phyloP scores from a whole-genome alignment of 1,284 basidiomycete species.

The Microbotryum lychnidis-dioicae region DNA sequence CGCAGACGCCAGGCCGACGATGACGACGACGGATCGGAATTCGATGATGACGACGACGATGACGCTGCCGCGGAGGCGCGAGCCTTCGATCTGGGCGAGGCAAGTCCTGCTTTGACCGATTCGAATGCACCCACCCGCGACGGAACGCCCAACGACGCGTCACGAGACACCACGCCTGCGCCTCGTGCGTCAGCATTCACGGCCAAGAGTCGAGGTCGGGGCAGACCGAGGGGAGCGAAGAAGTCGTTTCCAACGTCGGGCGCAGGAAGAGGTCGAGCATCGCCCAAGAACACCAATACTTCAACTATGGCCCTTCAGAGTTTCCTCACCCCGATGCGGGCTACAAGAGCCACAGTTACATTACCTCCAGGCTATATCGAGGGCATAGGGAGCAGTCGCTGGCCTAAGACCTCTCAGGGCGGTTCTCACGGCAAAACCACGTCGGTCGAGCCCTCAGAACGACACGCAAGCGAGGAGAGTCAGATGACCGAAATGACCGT shows the following conservation, averaged over 20 bases:
- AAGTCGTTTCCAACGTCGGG: neutral
- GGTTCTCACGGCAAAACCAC: neutral
- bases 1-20: no score
- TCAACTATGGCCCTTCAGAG: no score
- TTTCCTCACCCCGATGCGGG: conserved; percentile 1
- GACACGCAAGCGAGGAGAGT: neutral
- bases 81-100: no score
- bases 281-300: neutral
- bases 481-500: neutral
- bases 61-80: no score
- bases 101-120: no score
- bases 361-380: conserved; percentile 23
- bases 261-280: neutral
- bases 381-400: conserved; percentile 18
- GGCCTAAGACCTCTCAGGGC: neutral
- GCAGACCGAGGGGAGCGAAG: neutral
- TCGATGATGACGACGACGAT: no score
- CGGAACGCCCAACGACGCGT: neutral
- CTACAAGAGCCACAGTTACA: conserved; percentile 22
- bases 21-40: no score
- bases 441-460: neutral
- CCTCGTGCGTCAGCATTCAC: neutral
- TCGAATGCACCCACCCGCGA: no score
- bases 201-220: neutral
- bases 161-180: neutral